Evolutionary conservation across 805 yeast genomes (phyloP), one percentile per base, ranked within the genome.

Genomic region (Nakazawaea molendinolei): DNA sequence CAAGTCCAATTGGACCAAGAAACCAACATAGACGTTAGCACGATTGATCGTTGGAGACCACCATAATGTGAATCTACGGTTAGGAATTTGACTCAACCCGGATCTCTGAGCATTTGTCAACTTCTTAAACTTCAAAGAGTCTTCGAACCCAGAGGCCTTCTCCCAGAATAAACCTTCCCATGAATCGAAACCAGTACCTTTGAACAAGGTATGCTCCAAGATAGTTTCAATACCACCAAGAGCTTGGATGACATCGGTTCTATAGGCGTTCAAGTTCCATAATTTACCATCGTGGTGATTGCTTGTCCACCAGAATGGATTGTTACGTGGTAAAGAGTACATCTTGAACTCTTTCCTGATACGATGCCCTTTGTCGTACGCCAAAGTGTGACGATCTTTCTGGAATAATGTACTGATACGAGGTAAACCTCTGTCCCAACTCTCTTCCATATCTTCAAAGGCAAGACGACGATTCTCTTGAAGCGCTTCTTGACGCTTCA

Each of bases 111-210:
- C 99, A 59, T 90, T 90, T 1, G 99, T 92, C 47, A 92, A 70
- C 54, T 90, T 92, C 57, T 89, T 87, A 60, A 87, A 85, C 55
- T 89, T 90, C 73, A 92, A 72, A 0, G 95, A 83, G 50, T 92
- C 98, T 57, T 92, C 99, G 55, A 89, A 92, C 0, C 98, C 98
- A 19, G 95, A 79, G 0, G 95, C 95, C 54, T 89, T 89, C 53
- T 92, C 98, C 99, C 99, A 92, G 58, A 92, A 92, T 18, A 92
- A 64, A 4, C 98, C 97, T 62, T 92, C 99, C 98, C 98, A 92
- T 7, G 94, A 84, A 47, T 84, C 95, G 52, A 92, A 92, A 0
- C 98, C 99, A 1, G 99, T 92, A 9, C 95, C 99, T 53, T 84
- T 86, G 65, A 92, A 92, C 31, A 92, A 60, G 0, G 97, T 87